Evolutionary conservation across 331 rosid genomes (phyloP).

Genomic region (Arachis monticola): DNA sequence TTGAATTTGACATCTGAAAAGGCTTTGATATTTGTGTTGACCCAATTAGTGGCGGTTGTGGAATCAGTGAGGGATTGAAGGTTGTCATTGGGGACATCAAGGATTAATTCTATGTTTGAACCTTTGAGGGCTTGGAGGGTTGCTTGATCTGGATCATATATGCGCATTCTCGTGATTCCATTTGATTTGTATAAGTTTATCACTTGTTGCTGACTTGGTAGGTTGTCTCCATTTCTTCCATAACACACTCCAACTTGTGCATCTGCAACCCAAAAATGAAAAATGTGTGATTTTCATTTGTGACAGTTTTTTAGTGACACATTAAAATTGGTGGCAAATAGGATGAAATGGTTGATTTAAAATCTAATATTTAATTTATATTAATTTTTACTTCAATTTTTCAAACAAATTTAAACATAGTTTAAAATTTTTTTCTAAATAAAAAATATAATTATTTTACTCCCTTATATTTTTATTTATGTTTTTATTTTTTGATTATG

Average conservation of each 20-base stretch:
- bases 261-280: neutral
- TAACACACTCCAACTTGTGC: constrained; percentile 21
- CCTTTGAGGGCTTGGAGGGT: constrained; percentile 50
- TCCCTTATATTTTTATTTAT: too few species aligned
- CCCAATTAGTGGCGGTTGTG: constrained; percentile 49
- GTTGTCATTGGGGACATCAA: constrained; percentile 32
- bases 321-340: too few species aligned
- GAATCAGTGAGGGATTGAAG: constrained; percentile 38
- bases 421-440: too few species aligned
- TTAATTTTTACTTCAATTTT: too few species aligned
- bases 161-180: constrained; percentile 42
- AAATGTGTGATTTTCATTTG: neutral
- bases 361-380: too few species aligned
- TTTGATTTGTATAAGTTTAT: neutral
- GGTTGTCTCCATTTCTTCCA: neutral
- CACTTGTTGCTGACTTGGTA: neutral
- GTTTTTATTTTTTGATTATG: too few species aligned
- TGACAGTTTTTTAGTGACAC: neutral
- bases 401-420: too few species aligned
- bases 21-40: constrained; percentile 1
- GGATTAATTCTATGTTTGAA: constrained; percentile 53
- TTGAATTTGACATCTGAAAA: constrained; percentile 9
- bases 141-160: constrained; percentile 45
- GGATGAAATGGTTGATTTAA: too few species aligned
- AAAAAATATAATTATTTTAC: too few species aligned